A percentile compares a stretch with the other conserved stretches of the same genome.
Evolutionary conservation across 345 rosid species (phyloP).

Genomic region (Camelina neglecta): DNA sequence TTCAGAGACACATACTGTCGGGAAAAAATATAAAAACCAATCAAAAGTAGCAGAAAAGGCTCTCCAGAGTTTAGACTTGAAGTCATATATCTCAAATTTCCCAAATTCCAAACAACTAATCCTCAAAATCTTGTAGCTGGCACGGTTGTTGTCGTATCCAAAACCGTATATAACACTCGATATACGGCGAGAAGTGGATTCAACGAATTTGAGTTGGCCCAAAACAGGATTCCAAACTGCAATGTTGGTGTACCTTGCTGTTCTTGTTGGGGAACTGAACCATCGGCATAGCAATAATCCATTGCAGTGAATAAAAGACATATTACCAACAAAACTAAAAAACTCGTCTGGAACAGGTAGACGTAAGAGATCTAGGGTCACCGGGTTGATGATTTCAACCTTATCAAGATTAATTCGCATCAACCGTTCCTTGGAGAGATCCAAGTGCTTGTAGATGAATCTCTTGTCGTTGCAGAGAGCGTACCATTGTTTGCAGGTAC

Average conservation of each 20-base stretch:
- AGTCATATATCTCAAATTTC: constrained; percentile 1
- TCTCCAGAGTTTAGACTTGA: neutral
- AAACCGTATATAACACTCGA: neutral
- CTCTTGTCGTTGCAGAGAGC: no score
- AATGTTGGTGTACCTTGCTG: neutral
- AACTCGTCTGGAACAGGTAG: neutral
- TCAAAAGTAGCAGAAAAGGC: no score
- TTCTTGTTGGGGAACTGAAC: no score
- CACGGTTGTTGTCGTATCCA: neutral
- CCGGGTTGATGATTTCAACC: neutral
- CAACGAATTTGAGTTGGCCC: neutral
- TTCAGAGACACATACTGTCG: no score
- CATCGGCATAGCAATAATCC: constrained; percentile 11
- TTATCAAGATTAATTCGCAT: neutral
- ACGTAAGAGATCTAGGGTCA: neutral
- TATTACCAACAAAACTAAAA: neutral
- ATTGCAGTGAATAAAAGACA: neutral
- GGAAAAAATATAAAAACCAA: no score
- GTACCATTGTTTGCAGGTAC: no score
- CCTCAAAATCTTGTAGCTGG: neutral
- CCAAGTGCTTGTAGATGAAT: no score
- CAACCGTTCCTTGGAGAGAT: no score
- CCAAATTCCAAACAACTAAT: neutral
- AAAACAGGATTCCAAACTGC: constrained; percentile 9
- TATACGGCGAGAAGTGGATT: fast-evolving